Conservation (phyloP, 352 stramenopile species). For the Phytopythium helicoides region DNA sequence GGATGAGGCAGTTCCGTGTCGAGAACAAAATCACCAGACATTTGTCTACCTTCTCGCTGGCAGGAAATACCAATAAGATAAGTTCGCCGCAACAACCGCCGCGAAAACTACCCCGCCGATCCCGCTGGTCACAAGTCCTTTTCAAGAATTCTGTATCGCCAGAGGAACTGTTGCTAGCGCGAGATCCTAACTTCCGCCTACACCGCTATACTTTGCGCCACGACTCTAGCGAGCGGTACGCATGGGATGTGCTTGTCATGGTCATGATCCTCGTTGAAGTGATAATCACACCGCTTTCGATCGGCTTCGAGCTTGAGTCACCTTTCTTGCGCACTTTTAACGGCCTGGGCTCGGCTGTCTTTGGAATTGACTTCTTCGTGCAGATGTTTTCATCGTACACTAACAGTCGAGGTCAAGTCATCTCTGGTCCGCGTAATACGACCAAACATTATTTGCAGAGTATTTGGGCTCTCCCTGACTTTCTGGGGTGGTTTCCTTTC, state of each 20-base stretch:
- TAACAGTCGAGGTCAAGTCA: conserved; percentile 42
- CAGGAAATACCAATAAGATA: neutral
- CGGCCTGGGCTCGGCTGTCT: conserved; percentile 33
- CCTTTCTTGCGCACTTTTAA: conserved; percentile 16
- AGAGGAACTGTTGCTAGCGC: conserved; percentile 35
- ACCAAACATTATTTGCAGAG: conserved; percentile 49
- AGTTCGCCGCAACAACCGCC: neutral
- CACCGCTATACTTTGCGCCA: conserved; percentile 50
- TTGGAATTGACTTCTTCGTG: conserved; percentile 53
- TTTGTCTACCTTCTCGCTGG: conserved; percentile 20
- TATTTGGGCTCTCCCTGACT: conserved; percentile 52
- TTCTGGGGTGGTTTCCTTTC: conserved; percentile 73
- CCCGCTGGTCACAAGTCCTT: conserved; percentile 13
- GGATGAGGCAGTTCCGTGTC: too few relatives aligned
- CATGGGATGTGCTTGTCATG: conserved; percentile 59
- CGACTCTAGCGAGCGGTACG: conserved; percentile 32
- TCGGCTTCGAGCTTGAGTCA: conserved; percentile 41
- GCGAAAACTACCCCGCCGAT: conserved; percentile 6
- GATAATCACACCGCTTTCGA: conserved; percentile 42
- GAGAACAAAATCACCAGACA: conserved; percentile 34
- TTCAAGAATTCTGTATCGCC: conserved; percentile 26
- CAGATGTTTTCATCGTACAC: conserved; percentile 58
- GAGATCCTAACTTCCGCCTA: conserved; percentile 22
- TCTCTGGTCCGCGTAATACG: conserved; percentile 42
- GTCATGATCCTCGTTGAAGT: conserved; percentile 53